Conservation (phyloP, 2,329 filamentous ascomycete species). For the Arthrinium phaeospermum region DNA sequence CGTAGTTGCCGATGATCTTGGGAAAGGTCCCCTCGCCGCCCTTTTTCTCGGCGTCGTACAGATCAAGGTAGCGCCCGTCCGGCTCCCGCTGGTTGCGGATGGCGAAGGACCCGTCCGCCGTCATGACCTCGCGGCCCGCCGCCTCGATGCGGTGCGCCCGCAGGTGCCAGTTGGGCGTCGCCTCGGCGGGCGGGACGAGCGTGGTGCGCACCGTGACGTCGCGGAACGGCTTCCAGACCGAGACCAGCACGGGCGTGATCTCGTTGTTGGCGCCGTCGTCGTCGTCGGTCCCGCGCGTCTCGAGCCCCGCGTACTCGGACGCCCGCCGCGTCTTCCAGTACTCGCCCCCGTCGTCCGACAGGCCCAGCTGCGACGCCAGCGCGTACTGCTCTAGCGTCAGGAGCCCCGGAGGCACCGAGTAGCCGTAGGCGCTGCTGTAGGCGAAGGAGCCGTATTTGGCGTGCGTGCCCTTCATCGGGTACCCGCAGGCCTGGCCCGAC, state of each 20-base stretch:
- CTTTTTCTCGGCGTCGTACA: conserved; percentile 50
- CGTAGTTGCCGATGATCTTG: conserved; percentile 66
- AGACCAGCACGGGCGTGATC: conserved; percentile 63
- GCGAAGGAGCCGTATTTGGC: conserved; percentile 83
- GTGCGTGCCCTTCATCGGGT: conserved; percentile 81
- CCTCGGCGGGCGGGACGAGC: conserved; percentile 64
- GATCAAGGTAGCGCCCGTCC: conserved; percentile 56
- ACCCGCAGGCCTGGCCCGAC: conserved; percentile 81
- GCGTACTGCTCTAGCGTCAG: conserved; percentile 80
- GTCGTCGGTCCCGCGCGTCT: conserved; percentile 53
- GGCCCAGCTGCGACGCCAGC: conserved; percentile 74
- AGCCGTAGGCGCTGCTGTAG: conserved; percentile 77
- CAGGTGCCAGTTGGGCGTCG: conserved; percentile 72
- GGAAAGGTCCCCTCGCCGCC: conserved; percentile 57
- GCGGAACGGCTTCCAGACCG: conserved; percentile 72
- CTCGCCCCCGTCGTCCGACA: conserved; percentile 79
- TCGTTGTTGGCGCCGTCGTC: conserved; percentile 40
- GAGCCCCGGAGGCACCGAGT: conserved; percentile 77
- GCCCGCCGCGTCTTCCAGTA: conserved; percentile 78
- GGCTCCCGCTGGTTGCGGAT: conserved; percentile 60
- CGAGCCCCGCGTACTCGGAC: conserved; percentile 68
- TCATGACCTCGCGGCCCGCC: conserved; percentile 67
- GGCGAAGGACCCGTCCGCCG: conserved; percentile 77
- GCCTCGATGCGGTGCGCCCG: conserved; percentile 64
- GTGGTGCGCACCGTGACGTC: conserved; percentile 71